phyloP scores from a whole-genome alignment of 768 basidiomycete genomes.

The Tylopilus vinaceipallidus region DNA sequence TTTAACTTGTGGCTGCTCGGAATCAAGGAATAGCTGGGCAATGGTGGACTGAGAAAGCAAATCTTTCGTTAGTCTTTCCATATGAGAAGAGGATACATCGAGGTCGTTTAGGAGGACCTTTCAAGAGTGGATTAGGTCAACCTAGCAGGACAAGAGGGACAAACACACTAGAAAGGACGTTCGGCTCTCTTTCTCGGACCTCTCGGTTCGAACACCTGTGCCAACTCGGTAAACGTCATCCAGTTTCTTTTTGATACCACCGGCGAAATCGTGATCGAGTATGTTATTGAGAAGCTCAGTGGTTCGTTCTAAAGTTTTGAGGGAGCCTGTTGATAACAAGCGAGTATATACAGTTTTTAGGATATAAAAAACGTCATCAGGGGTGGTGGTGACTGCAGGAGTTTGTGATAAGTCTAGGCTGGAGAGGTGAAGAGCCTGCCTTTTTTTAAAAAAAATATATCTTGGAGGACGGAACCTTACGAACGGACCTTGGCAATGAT shows the following conservation, averaged over 20 bases:
- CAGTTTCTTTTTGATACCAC: constrained; percentile 78
- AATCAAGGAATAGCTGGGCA: constrained; percentile 63
- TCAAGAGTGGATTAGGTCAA: neutral
- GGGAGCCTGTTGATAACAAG: constrained; percentile 73
- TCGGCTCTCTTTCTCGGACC: constrained; percentile 77
- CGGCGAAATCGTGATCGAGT: constrained; percentile 81
- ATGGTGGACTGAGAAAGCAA: constrained; percentile 52
- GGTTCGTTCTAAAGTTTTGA: constrained; percentile 54
- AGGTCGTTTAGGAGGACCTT: constrained; percentile 92
- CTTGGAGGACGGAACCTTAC: neutral
- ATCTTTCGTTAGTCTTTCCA: constrained; percentile 78
- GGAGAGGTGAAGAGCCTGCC: constrained; percentile 87
- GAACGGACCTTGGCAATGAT: constrained; percentile 80
- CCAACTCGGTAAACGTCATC: constrained; percentile 80
- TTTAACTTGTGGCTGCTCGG: constrained; percentile 52
- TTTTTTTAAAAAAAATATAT: constrained; percentile 1
- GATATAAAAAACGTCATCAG: constrained; percentile 96
- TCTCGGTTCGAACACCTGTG: constrained; percentile 60
- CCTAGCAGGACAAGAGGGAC: neutral
- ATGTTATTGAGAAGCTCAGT: constrained; percentile 64
- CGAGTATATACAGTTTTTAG: constrained; percentile 81
- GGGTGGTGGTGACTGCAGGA: constrained; percentile 69
- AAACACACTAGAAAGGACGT: constrained; percentile 76
- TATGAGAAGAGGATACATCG: constrained; percentile 87
- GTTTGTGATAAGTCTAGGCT: constrained; percentile 62